Base-by-base conservation (phyloP, 176 grass and related monocot species). In the Leersia perrieri region DNA sequence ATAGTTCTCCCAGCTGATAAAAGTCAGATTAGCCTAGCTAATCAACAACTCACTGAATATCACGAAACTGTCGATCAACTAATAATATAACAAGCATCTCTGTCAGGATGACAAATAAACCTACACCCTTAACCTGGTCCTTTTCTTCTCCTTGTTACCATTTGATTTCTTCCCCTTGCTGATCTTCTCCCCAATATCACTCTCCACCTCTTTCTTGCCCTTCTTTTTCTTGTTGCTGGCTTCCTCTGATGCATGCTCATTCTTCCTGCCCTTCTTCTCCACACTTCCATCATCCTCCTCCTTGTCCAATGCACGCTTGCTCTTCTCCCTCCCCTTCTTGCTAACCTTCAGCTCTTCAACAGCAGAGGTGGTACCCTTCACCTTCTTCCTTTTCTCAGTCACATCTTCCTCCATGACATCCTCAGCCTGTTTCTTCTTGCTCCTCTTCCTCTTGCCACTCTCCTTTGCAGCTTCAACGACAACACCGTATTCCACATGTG, bases 371-470 rank as follows among this genome's bases (percentile, higher is more conserved):
- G 20, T 47, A 62, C 64, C 76, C 70, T 83, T 85, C 69, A 13
- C 88, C 63, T 22, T 75, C 86, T 73, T 82, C 79, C 29, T 87
- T 40, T 86, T 86, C 70, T 60, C 42, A 3, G n/a, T 39, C 33
- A n/a, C 55, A 20, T 10, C 81, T n/a, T 85, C 82, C 73, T 76
- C 80, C 76, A 57, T 55, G 70, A 22, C 55, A 75, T 80, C 76
- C 23, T 70, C 63, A 68, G 10, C 61, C 26, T 51, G 53, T 38
- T 63, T 75, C 55, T 88, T 80, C 68, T 80, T 89, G 18, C 55
- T 58, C 75, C 73, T 74, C 75, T 89, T 86, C 83, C 79, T 89
- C 69, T 89, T 89, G 36, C 58, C 23, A 34, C 26, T 80, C 28
- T 60, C 69, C 10, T 78, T 60, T 0, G 10, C 45, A 61, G n/a